These are phyloP conservation scores for Primulina eburnea DNA, from an alignment of 257 asterid genomes.

Conservation along the genomic window DNA sequence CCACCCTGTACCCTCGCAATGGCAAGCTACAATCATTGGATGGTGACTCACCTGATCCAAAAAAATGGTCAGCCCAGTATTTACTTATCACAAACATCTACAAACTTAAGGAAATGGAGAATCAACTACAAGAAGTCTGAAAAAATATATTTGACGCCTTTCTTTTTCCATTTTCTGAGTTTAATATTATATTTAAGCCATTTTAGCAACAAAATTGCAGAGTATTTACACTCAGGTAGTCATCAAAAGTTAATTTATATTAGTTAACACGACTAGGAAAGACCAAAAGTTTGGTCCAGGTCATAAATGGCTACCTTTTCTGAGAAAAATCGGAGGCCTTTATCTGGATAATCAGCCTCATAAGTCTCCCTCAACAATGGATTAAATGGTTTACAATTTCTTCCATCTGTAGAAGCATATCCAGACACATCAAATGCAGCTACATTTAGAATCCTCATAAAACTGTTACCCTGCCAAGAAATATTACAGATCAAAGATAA, in stretches of 20 bases:
- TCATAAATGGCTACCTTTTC: conserved; percentile 65
- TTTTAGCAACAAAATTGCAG: neutral
- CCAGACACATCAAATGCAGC: conserved; percentile 99
- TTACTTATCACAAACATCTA: conserved; percentile 17
- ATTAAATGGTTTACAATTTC: conserved; percentile 95
- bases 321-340: conserved; percentile 84
- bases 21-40: conserved; percentile 96
- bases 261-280: neutral
- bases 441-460: conserved; percentile 90
- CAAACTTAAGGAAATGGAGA: neutral
- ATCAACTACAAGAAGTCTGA: neutral
- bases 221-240: neutral
- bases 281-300: conserved; percentile 7
- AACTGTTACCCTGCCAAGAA: conserved; percentile 71
- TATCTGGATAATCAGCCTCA: conserved; percentile 93
- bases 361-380: conserved; percentile 96
- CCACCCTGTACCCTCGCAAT: conserved; percentile 97
- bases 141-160: neutral
- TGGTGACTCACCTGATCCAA: conserved; percentile 90
- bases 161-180: neutral
- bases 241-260: neutral
- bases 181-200: neutral
- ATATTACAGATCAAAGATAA: conserved; percentile 27
- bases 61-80: conserved; percentile 8
- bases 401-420: conserved; percentile 93